Evolutionary conservation across 2,329 filamentous ascomycete species (phyloP), one percentile per base, ranked within the genome.

Genomic region (Zarea fungicola): DNA sequence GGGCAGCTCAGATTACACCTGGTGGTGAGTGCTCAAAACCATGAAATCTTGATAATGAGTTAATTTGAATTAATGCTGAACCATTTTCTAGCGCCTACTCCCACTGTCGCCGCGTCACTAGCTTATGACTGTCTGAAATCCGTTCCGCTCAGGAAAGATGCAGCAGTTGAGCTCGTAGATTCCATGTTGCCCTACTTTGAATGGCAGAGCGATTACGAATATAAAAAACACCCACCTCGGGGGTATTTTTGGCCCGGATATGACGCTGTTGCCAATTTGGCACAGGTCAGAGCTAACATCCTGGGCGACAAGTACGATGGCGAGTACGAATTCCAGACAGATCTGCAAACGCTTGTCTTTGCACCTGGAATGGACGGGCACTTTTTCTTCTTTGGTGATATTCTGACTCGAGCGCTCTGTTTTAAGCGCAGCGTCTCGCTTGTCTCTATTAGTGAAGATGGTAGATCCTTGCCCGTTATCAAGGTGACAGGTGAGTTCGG

Each of bases 281-380:
- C 73, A 45, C 60, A 62, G 9, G 74, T 82, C 42, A 63, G 66
- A 35, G 51, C 61, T 5, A 76, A 71, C 14, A 68, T 72, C 5
- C 53, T 59, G 19, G 60, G 58, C 3, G 67, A 69, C 16, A 61
- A 62, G 3, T 82, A 75, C 55, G 59, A 63, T 4, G 76, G 70
- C 59, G 77, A 83, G 56, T 79, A 75, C 57, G 71, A 75, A 7
- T 79, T 81, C 54, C 74, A 80, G 55, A 53, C 66, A 7, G 76
- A 77, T 23, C 66, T 87, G 3, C 75, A 77, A 49, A 63, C 70
- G 29, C 63, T 79, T 7, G 68, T 82, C 29, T 57, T 58, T 29
- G 70, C 71, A 21, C 69, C 68, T 2, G 76, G 78, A 4, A 81
- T 86, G 55, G 84, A 88, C 58, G 81, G 82, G 1, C 84, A 88